phyloP scores from a whole-genome alignment of 495 filamentous ascomycete species.

The Podospora fimiseda region DNA sequence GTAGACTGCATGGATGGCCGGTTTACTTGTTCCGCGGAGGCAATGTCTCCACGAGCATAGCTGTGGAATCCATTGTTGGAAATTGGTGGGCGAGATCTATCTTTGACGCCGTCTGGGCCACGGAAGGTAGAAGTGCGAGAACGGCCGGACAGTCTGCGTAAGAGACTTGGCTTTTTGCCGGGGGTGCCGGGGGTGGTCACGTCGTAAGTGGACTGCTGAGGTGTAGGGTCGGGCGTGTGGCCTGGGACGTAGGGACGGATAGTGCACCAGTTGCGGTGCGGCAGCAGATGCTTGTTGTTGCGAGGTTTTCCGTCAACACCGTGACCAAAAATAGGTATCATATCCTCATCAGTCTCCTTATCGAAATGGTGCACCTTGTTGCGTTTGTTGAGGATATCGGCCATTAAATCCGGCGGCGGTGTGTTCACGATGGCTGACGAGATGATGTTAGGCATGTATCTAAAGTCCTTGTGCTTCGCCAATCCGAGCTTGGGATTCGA shows the following conservation, averaged over 20 bases:
- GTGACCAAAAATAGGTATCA: slow-evolving; percentile 85
- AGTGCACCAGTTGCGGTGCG: slow-evolving; percentile 88
- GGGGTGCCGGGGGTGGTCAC: slow-evolving; percentile 19
- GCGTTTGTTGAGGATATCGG: slow-evolving; percentile 85
- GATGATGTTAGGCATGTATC: slow-evolving; percentile 89
- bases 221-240: slow-evolving; percentile 62
- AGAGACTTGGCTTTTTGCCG: slow-evolving; percentile 15
- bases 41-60: slow-evolving; percentile 34
- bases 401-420: slow-evolving; percentile 81
- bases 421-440: slow-evolving; percentile 88
- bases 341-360: slow-evolving; percentile 80
- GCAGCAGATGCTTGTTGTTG: slow-evolving; percentile 87
- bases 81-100: slow-evolving; percentile 29
- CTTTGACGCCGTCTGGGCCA: slow-evolving; percentile 18
- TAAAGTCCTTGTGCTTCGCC: slow-evolving; percentile 80
- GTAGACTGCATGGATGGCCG: slow-evolving; percentile 33
- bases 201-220: slow-evolving; percentile 39
- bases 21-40: slow-evolving; percentile 40
- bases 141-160: slow-evolving; percentile 35
- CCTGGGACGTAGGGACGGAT: slow-evolving; percentile 78
- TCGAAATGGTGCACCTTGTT: slow-evolving; percentile 91
- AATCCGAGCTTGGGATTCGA: slow-evolving; percentile 75
- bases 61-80: slow-evolving; percentile 28
- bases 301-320: slow-evolving; percentile 83
- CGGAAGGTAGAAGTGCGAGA: slow-evolving; percentile 23